Evolutionary conservation across 2,329 filamentous ascomycete genomes (phyloP), one percentile per base, ranked within the genome.

Genomic region (Cercospora sesami): DNA sequence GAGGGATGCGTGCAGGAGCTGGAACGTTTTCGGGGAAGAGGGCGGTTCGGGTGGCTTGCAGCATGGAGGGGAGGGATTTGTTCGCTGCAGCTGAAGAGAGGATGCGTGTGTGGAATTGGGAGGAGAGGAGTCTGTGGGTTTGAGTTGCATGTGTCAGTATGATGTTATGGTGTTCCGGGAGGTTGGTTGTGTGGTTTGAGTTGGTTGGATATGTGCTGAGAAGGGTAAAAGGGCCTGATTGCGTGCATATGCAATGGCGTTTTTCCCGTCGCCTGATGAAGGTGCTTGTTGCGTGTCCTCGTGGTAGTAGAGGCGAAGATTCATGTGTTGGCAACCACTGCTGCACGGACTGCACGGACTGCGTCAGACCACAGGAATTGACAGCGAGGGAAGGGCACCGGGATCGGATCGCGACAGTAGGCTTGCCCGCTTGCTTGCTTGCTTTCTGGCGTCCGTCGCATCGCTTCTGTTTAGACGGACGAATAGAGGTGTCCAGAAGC

Each of bases 1-100:
- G 85, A 63, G 85, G 81, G 72, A 89, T 81, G 68, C 86, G 85
- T 74, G 89, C 83, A 72, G 87, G 86, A 68, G 89, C 90, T 69
- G 90, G 89, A 74, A 87, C 84, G 80, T 96, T 96, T 80, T 92
- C 91, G 73, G 95, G 94, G 78, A 97, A 98, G 65, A 98, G 83
- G 69, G 91, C 87, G 75, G 87, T 88, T 78, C 95, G 91, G 75
- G 91, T 85, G 73, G 88, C 86, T 78, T 88, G 87, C 75, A 94
- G 86, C 33, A 83, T 74, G 60, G 79, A 75, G 65, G 83, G 82
- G 33, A 85, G 72, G 68, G 80, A 78, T 70, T 78, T 75, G 69
- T 83, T 58, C 60, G 80, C 79, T 58, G 53, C 8, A 4, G 36
- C 16, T 42, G 36, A 8, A 8, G 36, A 42, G 66, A 83, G 75